phyloP scores from a whole-genome alignment of 192 early-diverging fungal genomes.

The Spinellus fusiger region DNA sequence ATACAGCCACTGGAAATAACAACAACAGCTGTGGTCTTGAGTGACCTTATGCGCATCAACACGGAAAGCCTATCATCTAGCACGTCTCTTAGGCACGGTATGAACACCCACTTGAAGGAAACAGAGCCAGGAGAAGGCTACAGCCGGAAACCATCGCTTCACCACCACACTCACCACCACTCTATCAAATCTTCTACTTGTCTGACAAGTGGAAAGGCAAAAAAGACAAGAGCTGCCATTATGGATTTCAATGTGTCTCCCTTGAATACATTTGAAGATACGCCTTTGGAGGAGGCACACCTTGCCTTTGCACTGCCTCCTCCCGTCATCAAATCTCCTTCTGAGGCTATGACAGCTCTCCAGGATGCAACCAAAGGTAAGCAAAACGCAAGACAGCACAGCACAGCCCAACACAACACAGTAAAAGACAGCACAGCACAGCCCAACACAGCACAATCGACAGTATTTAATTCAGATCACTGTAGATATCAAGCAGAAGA shows the following conservation, averaged over 20 bases:
- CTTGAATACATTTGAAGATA: neutral
- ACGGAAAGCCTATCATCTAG: neutral
- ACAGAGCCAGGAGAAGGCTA: neutral
- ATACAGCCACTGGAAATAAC: conserved; percentile 34
- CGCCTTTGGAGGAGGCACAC: neutral
- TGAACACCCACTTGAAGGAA: neutral
- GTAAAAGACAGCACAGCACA: neutral
- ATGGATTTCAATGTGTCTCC: neutral
- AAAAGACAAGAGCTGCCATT: neutral
- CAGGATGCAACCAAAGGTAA: conserved; percentile 29
- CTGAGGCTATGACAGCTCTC: conserved; percentile 29
- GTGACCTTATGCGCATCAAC: neutral
- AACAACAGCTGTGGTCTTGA: conserved; percentile 23
- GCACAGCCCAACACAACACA: neutral
- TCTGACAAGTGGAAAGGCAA: neutral
- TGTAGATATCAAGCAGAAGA: conserved; percentile 3
- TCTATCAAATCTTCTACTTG: conserved; percentile 6
- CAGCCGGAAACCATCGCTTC: conserved; percentile 7
- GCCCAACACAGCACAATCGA: neutral
- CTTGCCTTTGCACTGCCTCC: conserved; percentile 3
- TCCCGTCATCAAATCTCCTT: conserved; percentile 14
- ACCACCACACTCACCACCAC: conserved; percentile 19
- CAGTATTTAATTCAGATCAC: neutral
- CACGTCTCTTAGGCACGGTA: neutral
- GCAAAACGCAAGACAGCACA: neutral